Percentiles rank a stretch among this genome's conserved stretches.
These are phyloP conservation scores for Globisporangium sylvaticum DNA, from an alignment of 352 stramenopile genomes.

Conservation along the genomic window DNA sequence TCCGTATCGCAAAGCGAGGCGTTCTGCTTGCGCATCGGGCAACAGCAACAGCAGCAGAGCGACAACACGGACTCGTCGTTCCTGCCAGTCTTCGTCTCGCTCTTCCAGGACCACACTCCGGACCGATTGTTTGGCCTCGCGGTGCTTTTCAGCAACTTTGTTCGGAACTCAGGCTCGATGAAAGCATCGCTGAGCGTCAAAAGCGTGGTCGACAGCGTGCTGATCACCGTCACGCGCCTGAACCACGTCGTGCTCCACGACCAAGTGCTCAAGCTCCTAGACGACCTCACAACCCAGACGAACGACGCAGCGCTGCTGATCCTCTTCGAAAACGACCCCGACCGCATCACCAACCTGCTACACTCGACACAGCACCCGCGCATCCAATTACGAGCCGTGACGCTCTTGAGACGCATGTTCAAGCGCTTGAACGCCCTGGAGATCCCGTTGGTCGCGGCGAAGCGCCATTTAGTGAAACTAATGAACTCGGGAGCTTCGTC, in stretches of 20 bases:
- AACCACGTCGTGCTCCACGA: conserved; percentile 34
- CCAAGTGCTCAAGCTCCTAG: conserved; percentile 41
- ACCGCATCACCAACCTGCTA: conserved; percentile 55
- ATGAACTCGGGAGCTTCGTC: conserved; percentile 6
- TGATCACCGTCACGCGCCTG: conserved; percentile 32
- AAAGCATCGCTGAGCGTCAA: conserved; percentile 28
- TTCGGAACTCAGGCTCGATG: conserved; percentile 24
- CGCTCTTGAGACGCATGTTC: conserved; percentile 50
- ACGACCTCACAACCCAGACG: conserved; percentile 42
- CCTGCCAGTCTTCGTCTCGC: conserved; percentile 22
- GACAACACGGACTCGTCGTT: conserved; percentile 8
- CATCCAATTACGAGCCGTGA: conserved; percentile 29
- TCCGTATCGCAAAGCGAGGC: neutral
- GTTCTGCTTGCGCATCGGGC: conserved; percentile 40
- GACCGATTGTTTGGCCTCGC: conserved; percentile 38
- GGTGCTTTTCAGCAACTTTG: conserved; percentile 40
- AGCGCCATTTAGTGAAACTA: conserved; percentile 44
- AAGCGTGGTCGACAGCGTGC: conserved; percentile 27
- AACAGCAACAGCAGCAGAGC: neutral
- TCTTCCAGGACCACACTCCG: conserved; percentile 45
- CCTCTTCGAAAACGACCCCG: conserved; percentile 41
- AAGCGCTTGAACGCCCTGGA: conserved; percentile 42
- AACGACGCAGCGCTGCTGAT: conserved; percentile 38
- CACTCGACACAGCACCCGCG: conserved; percentile 25
- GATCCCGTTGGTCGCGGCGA: conserved; percentile 35